Percentiles rank a stretch among this genome's conserved stretches.
phyloP scores from a whole-genome alignment of 176 grass and related monocot genomes.

The Canna indica region DNA sequence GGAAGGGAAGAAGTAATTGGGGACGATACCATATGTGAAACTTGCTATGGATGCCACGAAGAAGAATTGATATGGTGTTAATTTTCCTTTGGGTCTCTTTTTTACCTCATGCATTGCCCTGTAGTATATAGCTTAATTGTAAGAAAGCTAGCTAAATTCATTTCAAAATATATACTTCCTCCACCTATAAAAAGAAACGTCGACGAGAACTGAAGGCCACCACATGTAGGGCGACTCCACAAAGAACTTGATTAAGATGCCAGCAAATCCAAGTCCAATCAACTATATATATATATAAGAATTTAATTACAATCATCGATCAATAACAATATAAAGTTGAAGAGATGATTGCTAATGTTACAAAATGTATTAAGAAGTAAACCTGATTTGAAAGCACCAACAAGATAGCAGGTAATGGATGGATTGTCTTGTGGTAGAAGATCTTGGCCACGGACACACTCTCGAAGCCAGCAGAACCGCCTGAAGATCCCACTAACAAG shows the following conservation, averaged over 20 bases:
- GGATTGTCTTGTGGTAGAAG: not conserved
- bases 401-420: too few relatives aligned
- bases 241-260: not conserved
- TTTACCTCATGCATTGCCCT: conserved; percentile 20
- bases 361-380: too few relatives aligned
- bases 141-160: too few relatives aligned
- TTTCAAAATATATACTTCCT: too few relatives aligned
- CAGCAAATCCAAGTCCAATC: not conserved
- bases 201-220: not conserved
- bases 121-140: not conserved
- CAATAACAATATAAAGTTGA: not conserved
- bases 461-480: too few relatives aligned
- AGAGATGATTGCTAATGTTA: not conserved
- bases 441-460: not conserved
- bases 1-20: conserved; percentile 4
- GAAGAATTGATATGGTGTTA: conserved; percentile 24
- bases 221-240: conserved; percentile 9
- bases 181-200: not conserved
- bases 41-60: not conserved
- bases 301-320: not conserved
- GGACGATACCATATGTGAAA: not conserved
- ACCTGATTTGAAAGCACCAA: not conserved
- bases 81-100: conserved; percentile 1
- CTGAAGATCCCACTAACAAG: not conserved
- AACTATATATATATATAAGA: not conserved